A percentile compares a stretch with the other conserved stretches of the same genome.
These are phyloP conservation scores for Leucaena leucocephala DNA, from an alignment of 306 rosid species.

Conservation along the genomic window DNA sequence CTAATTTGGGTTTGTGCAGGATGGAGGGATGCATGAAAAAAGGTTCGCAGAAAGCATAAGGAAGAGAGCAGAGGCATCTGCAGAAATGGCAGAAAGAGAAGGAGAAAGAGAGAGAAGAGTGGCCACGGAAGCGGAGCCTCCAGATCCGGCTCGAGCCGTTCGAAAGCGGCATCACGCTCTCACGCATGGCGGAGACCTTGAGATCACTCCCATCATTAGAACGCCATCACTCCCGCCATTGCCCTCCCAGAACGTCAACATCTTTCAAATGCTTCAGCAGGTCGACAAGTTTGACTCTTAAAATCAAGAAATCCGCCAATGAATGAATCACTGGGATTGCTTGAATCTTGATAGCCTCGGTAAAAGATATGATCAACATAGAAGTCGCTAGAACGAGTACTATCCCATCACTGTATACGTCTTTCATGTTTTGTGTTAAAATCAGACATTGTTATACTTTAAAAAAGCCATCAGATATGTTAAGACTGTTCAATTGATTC, in stretches of 20 bases:
- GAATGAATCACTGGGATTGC: conserved; percentile 38
- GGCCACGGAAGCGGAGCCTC: conserved; percentile 42
- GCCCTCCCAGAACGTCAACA: conserved; percentile 63
- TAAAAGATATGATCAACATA: conserved; percentile 29
- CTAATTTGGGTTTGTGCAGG: conserved; percentile 49
- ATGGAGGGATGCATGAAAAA: conserved; percentile 63
- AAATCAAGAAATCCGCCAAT: conserved; percentile 32
- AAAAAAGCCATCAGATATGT: conserved; percentile 30
- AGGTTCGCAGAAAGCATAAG: conserved; percentile 62
- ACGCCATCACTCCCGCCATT: conserved; percentile 60
- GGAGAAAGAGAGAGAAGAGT: conserved; percentile 39
- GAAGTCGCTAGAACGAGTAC: conserved; percentile 31
- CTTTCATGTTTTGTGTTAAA: conserved; percentile 34
- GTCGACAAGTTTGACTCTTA: conserved; percentile 71
- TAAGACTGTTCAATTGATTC: conserved; percentile 11
- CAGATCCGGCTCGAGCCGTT: conserved; percentile 61
- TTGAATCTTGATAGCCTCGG: conserved; percentile 18
- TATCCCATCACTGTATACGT: conserved; percentile 35
- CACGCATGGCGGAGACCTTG: conserved; percentile 63
- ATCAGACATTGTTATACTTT: conserved; percentile 36
- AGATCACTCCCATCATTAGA: conserved; percentile 61
- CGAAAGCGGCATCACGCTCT: conserved; percentile 89
- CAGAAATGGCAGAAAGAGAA: conserved; percentile 31
- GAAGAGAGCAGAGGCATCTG: conserved; percentile 62
- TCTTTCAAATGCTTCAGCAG: conserved; percentile 87